These are phyloP conservation scores for Fusarium tjaetaba DNA, from an alignment of 2,329 filamentous ascomycete species.

Conservation along the genomic window DNA sequence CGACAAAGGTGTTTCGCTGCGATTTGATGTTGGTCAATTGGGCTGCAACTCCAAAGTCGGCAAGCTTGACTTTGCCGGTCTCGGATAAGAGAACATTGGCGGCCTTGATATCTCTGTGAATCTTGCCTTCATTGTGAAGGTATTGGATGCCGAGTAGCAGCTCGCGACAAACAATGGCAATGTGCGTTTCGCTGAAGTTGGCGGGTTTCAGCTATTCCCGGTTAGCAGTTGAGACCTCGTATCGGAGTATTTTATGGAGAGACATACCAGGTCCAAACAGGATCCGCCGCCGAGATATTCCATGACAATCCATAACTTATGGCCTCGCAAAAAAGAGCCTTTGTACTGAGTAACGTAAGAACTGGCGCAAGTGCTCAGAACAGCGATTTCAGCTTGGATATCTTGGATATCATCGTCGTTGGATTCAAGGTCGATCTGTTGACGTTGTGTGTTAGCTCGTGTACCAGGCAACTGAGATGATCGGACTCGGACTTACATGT, in stretches of 20 bases:
- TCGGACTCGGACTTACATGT: constrained; percentile 72
- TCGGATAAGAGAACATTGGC: constrained; percentile 96
- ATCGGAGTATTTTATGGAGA: neutral
- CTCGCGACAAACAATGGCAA: constrained; percentile 93
- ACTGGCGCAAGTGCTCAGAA: constrained; percentile 93
- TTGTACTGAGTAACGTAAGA: constrained; percentile 96
- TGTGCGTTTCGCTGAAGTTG: constrained; percentile 86
- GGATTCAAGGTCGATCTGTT: constrained; percentile 95
- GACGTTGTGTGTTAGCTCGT: constrained; percentile 19
- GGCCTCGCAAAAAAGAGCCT: constrained; percentile 92
- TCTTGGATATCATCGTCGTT: constrained; percentile 99
- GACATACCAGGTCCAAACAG: constrained; percentile 85
- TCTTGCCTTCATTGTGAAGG: constrained; percentile 91
- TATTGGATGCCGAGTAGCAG: constrained; percentile 91
- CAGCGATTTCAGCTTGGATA: constrained; percentile 96
- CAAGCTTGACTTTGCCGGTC: constrained; percentile 90
- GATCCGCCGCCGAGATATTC: constrained; percentile 96
- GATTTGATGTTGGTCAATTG: constrained; percentile 98
- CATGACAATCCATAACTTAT: constrained; percentile 99
- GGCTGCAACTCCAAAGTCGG: constrained; percentile 96
- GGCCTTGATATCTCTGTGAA: constrained; percentile 96
- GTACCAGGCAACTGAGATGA: constrained; percentile 18
- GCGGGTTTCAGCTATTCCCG: constrained; percentile 81
- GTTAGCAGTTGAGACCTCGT: constrained; percentile 12
- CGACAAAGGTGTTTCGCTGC: constrained; percentile 96